Conservation (phyloP, 768 basidiomycete species). For the Auricularia heimuer region DNA sequence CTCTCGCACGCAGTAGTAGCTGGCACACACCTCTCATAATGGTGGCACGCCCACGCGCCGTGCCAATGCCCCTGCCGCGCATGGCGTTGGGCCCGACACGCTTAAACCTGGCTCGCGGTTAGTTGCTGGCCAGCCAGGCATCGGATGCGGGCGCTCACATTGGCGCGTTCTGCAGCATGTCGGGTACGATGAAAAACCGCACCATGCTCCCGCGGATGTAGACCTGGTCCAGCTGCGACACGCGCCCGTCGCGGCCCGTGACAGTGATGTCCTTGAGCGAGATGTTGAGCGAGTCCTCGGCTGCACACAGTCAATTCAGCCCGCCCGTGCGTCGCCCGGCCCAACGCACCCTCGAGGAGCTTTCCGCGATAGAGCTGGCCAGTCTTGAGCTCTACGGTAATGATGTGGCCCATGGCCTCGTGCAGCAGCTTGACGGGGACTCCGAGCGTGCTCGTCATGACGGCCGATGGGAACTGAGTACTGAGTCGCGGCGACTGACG, state of each 20-base stretch:
- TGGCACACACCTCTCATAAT: conserved; percentile 83
- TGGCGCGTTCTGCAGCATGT: conserved; percentile 98
- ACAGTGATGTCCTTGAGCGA: conserved; percentile 95
- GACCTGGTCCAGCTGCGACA: conserved; percentile 97
- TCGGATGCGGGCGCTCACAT: conserved; percentile 45
- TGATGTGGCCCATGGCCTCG: conserved; percentile 90
- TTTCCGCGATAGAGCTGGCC: conserved; percentile 96
- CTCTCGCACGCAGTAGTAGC: conserved; percentile 3
- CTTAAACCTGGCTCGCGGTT: conserved; percentile 73
- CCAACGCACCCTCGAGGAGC: conserved; percentile 77
- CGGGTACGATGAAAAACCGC: conserved; percentile 97
- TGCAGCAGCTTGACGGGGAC: conserved; percentile 95
- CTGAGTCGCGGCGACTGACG: neutral
- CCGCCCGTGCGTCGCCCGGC: neutral
- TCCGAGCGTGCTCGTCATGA: conserved; percentile 48
- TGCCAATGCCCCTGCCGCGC: conserved; percentile 98
- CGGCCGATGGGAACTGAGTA: neutral
- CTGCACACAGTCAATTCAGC: conserved; percentile 32
- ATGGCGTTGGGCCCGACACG: conserved; percentile 96
- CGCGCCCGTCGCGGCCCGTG: conserved; percentile 94
- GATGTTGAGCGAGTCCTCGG: conserved; percentile 97
- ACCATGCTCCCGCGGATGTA: conserved; percentile 98
- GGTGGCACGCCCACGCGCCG: conserved; percentile 95
- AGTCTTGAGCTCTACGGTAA: conserved; percentile 97
- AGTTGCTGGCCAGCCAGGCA: neutral